Evolutionary conservation across 2,329 filamentous ascomycete genomes (phyloP).

Genomic region (Paraconiothyrium brasiliense): DNA sequence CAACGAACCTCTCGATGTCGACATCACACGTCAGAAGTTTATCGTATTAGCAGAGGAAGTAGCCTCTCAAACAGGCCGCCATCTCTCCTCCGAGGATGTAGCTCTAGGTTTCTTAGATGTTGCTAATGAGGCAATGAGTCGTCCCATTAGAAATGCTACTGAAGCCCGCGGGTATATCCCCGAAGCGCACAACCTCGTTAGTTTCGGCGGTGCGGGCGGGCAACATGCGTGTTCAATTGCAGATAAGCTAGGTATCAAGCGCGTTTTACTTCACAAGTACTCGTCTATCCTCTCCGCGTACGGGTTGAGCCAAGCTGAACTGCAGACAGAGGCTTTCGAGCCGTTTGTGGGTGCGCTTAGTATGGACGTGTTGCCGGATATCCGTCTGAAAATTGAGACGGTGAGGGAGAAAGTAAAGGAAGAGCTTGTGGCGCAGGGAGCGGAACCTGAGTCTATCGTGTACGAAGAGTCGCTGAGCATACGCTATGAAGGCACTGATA

Average conservation of each 20-base stretch:
- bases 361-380: slow-evolving; percentile 32
- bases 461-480: slow-evolving; percentile 93
- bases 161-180: slow-evolving; percentile 91
- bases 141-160: slow-evolving; percentile 85
- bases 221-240: slow-evolving; percentile 91
- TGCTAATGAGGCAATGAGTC: slow-evolving; percentile 86
- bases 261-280: slow-evolving; percentile 83
- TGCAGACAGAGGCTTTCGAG: slow-evolving; percentile 74
- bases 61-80: slow-evolving; percentile 73
- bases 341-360: slow-evolving; percentile 56
- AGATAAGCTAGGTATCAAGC: slow-evolving; percentile 78
- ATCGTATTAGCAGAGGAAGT: slow-evolving; percentile 77
- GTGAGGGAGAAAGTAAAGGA: slow-evolving; percentile 29
- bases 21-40: slow-evolving; percentile 76
- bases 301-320: slow-evolving; percentile 81
- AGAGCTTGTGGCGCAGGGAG: slow-evolving; percentile 78
- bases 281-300: slow-evolving; percentile 88
- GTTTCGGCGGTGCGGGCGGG: slow-evolving; percentile 88
- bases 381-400: neutral
- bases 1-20: slow-evolving; percentile 76
- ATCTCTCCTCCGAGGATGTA: slow-evolving; percentile 70
- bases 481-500: slow-evolving; percentile 87
- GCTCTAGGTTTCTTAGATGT: slow-evolving; percentile 87
- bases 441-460: slow-evolving; percentile 65
- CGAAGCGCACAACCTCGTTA: slow-evolving; percentile 82